phyloP scores from a whole-genome alignment of 768 basidiomycete genomes.

The Pisolithus tinctorius region DNA sequence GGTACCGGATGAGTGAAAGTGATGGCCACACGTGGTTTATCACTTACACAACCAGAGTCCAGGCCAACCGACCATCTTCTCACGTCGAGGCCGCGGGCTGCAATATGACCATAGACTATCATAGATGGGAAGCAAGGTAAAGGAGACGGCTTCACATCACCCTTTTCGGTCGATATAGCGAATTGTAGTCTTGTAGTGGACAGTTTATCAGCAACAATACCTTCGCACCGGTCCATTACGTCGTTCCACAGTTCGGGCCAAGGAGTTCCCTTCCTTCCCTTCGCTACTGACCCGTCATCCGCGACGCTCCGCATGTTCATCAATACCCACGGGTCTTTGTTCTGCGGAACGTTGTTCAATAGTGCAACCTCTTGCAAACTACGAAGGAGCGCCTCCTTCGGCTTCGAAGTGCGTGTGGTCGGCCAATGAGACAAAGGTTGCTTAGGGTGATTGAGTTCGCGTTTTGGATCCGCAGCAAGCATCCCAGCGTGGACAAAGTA shows the following conservation, averaged over 20 bases:
- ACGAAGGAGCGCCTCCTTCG: constrained; percentile 32
- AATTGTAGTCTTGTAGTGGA: constrained; percentile 8
- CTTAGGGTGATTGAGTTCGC: constrained; percentile 37
- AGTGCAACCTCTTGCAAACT: constrained; percentile 60
- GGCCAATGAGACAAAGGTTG: constrained; percentile 76
- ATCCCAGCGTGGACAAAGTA: constrained; percentile 83
- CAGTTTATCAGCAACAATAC: constrained; percentile 28
- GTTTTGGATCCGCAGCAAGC: constrained; percentile 62
- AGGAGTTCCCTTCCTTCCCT: constrained; percentile 43
- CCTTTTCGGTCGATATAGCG: constrained; percentile 11
- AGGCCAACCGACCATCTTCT: constrained; percentile 81
- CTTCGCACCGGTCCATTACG: constrained; percentile 53
- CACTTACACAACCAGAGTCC: constrained; percentile 79
- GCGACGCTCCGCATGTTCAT: constrained; percentile 35
- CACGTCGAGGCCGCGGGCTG: constrained; percentile 71
- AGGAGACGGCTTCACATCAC: constrained; percentile 13
- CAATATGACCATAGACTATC: constrained; percentile 86
- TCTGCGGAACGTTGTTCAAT: constrained; percentile 67
- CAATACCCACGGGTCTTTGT: constrained; percentile 67
- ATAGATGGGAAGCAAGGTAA: constrained; percentile 66
- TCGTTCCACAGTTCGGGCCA: constrained; percentile 76
- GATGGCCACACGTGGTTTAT: not conserved
- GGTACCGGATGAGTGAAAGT: not conserved
- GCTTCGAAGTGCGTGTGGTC: constrained; percentile 19
- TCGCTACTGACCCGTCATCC: constrained; percentile 30